phyloP scores from a whole-genome alignment of 2,329 filamentous ascomycete species.

The Ophidiomyces ophidiicola region DNA sequence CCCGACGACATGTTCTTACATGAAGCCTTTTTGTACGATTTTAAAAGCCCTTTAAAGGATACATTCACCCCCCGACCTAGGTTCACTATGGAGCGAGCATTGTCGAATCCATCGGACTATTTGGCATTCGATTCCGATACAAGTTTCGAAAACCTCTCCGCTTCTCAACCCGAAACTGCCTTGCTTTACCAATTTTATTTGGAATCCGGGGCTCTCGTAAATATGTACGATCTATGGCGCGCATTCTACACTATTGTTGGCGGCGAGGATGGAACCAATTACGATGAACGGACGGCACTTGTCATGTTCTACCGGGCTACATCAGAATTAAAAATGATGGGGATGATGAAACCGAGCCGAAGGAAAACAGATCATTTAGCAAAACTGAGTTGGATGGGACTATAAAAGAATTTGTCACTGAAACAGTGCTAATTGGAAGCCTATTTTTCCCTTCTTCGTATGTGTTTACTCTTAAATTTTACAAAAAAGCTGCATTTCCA shows the following conservation, averaged over 20 bases:
- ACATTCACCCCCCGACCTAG: conserved; percentile 48
- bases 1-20: conserved; percentile 42
- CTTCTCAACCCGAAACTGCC: conserved; percentile 46
- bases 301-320: conserved; percentile 74
- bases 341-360: conserved; percentile 76
- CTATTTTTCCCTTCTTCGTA: background rate
- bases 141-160: conserved; percentile 31
- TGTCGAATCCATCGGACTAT: conserved; percentile 49
- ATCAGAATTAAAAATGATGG: conserved; percentile 73
- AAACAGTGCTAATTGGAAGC: background rate
- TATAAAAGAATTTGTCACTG: conserved; percentile 12
- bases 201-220: conserved; percentile 50
- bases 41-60: conserved; percentile 45
- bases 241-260: conserved; percentile 46
- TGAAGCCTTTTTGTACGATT: conserved; percentile 48
- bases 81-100: conserved; percentile 47
- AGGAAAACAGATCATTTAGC: conserved; percentile 88
- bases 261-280: conserved; percentile 23
- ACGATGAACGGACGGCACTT: conserved; percentile 35
- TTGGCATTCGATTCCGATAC: conserved; percentile 37
- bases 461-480: no score
- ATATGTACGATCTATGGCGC: conserved; percentile 49
- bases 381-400: conserved; percentile 68
- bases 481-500: no score
- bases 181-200: conserved; percentile 52